Evolutionary conservation across 805 yeast species (phyloP), one percentile per base, ranked within the genome.

Genomic region (Nematodospora valgi): DNA sequence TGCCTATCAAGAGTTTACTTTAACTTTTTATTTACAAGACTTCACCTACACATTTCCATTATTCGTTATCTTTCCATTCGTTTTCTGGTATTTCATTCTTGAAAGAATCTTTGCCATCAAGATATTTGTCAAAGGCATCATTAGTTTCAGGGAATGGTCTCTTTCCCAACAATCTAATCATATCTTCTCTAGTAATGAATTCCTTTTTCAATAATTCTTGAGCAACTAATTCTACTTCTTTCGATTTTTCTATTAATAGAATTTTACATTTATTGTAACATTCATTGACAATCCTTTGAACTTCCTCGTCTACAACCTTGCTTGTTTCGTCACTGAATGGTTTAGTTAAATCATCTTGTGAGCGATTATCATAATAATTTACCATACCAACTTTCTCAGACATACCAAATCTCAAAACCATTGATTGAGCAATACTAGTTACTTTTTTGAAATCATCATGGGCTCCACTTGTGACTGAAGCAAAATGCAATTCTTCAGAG

Each of bases 371-470:
- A 51, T 79, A 85, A 45, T 73, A 72, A 30, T 78, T 74, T 36
- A 88, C 80, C 55, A 83, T 79, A n/a, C 98, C 98, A 27, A 93
- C 72, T 55, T 82, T 81, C 17, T 72, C 59, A 4, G 91, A 80
- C 98, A 93, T 93, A 35, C 99, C 99, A 51, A 87, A 74, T 43
- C 80, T 77, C 29, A 91, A 76, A 16, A 94, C 96, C 98, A 93
- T 93, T 18, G 83, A 77, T 31, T 82, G 84, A 1, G 98, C 98
- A 76, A 93, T 86, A 39, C 79, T 79, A 0, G 98, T 91, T 15
- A 93, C 96, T 59, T 93, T 93, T 58, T 91, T 86, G 70, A 93
- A 89, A 59, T 93, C 99, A 54, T 93, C 96, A 15, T 88, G 80
- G 0, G 96, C 98, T 39, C 99, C 98, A 37, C 94, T 80, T 5